Conservation (phyloP, 305 asterid species). For the Plantago rigida region DNA sequence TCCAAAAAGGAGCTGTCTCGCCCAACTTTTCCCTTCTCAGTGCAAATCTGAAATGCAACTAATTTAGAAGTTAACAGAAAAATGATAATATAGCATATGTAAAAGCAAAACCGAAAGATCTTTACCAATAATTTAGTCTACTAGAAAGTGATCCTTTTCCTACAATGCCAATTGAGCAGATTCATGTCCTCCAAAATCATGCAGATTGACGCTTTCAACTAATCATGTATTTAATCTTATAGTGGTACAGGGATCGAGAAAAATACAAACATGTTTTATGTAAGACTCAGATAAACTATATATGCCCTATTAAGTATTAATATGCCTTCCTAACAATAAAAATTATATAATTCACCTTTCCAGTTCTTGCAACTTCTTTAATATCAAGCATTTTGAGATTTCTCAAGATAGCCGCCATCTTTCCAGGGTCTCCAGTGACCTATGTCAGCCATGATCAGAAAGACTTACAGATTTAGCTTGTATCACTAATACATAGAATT, state of each 20-base stretch:
- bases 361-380: conserved; percentile 77
- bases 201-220: background rate
- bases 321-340: conserved; percentile 3
- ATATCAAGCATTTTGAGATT: conserved; percentile 72
- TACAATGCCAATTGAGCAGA: no score
- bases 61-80: conserved; percentile 22
- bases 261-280: background rate
- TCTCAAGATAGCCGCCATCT: conserved; percentile 68
- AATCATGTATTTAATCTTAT: no score
- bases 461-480: conserved; percentile 1
- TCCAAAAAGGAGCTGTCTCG: conserved; percentile 86
- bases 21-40: conserved; percentile 84
- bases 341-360: conserved; percentile 44
- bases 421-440: conserved; percentile 98
- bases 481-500: background rate
- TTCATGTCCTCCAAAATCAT: background rate
- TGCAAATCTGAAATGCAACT: conserved; percentile 51
- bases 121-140: no score
- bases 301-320: conserved; percentile 7
- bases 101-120: conserved; percentile 4
- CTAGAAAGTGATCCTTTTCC: no score
- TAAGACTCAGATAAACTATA: conserved; percentile 12
- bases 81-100: background rate
- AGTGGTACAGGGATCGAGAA: no score
- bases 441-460: conserved; percentile 27